A percentile compares a stretch with the other conserved stretches of the same genome.
phyloP scores from a whole-genome alignment of 2,329 filamentous ascomycete species.

The Aspergillus hortae region DNA sequence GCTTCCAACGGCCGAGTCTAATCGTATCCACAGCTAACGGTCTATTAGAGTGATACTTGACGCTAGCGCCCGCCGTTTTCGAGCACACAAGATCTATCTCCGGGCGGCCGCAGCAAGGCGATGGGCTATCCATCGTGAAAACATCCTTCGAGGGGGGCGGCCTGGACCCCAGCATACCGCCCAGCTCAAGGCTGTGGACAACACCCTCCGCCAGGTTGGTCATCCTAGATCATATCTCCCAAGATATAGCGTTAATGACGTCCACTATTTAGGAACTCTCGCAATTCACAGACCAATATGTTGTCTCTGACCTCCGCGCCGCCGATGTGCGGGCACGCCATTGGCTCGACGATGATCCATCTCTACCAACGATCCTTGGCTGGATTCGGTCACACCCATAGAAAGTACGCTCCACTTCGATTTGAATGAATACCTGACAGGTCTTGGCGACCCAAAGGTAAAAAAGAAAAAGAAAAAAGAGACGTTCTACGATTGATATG shows the following conservation, averaged over 20 bases:
- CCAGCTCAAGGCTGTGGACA: constrained; percentile 48
- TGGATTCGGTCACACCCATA: constrained; percentile 41
- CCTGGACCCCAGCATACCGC: constrained; percentile 46
- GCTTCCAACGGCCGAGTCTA: not conserved
- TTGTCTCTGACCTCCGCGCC: constrained; percentile 53
- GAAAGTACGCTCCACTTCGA: not conserved
- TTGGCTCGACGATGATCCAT: constrained; percentile 61
- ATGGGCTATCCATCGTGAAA: constrained; percentile 55
- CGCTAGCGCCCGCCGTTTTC: constrained; percentile 57
- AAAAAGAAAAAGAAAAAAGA: constrained; percentile 1
- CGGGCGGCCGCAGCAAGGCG: constrained; percentile 55
- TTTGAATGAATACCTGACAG: not conserved
- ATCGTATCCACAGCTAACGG: not conserved
- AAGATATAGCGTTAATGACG: not conserved
- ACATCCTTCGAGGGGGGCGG: constrained; percentile 50
- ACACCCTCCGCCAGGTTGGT: constrained; percentile 48
- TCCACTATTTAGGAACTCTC: constrained; percentile 50
- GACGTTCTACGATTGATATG: constrained; percentile 6
- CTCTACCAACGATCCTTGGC: constrained; percentile 48
- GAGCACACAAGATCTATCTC: constrained; percentile 59
- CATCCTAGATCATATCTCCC: not conserved
- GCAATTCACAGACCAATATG: constrained; percentile 54
- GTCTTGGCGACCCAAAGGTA: not conserved
- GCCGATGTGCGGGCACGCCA: constrained; percentile 56
- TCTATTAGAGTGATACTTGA: constrained; percentile 57